A percentile compares a stretch with the other conserved stretches of the same genome.
Evolutionary conservation across 2,329 filamentous ascomycete genomes (phyloP).

Genomic region (Xylariaceae sp.): DNA sequence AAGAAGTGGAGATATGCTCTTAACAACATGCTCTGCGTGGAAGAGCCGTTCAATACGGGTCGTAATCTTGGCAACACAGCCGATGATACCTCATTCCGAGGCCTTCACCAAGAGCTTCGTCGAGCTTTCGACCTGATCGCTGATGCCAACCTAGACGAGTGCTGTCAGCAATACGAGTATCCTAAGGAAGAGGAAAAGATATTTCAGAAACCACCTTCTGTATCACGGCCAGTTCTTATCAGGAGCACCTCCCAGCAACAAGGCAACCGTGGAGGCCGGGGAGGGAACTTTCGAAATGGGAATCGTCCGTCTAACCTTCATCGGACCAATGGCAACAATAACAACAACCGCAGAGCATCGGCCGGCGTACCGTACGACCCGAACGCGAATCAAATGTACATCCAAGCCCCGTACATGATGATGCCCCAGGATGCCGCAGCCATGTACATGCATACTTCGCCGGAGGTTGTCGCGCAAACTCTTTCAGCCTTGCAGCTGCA

Average conservation of each 20-base stretch:
- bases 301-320: conserved; percentile 36
- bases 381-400: conserved; percentile 35
- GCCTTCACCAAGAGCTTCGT: conserved; percentile 83
- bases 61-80: conserved; percentile 95
- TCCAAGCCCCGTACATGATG: conserved; percentile 34
- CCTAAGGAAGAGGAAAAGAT: conserved; percentile 73
- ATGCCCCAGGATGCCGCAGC: conserved; percentile 39
- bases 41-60: conserved; percentile 89
- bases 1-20: conserved; percentile 81
- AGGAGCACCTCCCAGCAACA: conserved; percentile 60
- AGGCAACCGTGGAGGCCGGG: conserved; percentile 40
- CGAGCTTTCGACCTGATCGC: conserved; percentile 81
- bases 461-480: conserved; percentile 37
- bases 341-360: conserved; percentile 43
- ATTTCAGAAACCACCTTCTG: conserved; percentile 52
- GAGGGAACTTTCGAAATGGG: conserved; percentile 42
- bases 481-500: conserved; percentile 43
- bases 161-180: conserved; percentile 83
- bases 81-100: conserved; percentile 89
- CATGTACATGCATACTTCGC: conserved; percentile 43
- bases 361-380: conserved; percentile 50
- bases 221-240: conserved; percentile 52
- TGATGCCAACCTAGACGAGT: conserved; percentile 72
- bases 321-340: conserved; percentile 33
- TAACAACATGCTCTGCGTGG: conserved; percentile 86